These are phyloP conservation scores for Orbilia blumenaviensis DNA, from an alignment of 2,329 filamentous ascomycete genomes.

Conservation along the genomic window DNA sequence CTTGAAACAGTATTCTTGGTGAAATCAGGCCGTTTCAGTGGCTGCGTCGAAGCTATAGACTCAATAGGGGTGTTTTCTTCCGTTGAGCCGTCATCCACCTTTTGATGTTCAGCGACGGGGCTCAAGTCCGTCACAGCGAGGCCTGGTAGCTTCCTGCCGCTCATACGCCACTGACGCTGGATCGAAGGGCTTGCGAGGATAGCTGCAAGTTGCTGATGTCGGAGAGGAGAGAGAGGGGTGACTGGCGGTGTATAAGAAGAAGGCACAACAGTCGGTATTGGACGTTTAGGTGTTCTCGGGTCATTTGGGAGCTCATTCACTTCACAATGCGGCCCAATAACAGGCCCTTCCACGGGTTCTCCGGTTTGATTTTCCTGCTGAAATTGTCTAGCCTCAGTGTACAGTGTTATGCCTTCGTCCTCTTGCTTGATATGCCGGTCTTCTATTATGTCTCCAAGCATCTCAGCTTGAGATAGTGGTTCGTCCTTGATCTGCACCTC, in stretches of 20 bases:
- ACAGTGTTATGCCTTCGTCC: not conserved
- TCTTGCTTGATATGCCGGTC: constrained; percentile 31
- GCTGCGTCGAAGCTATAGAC: not conserved
- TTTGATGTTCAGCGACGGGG: constrained; percentile 24
- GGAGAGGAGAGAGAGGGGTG: constrained; percentile 44
- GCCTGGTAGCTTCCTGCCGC: constrained; percentile 13
- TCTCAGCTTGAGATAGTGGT: constrained; percentile 25
- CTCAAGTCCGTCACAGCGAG: constrained; percentile 5
- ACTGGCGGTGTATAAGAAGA: constrained; percentile 44
- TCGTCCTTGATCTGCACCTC: constrained; percentile 27
- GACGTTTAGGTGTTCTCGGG: constrained; percentile 34
- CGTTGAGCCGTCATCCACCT: not conserved
- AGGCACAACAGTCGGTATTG: constrained; percentile 26
- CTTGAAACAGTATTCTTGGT: not conserved
- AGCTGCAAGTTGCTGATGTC: constrained; percentile 37
- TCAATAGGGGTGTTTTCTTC: not conserved
- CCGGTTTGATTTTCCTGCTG: not conserved
- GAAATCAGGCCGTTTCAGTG: constrained; percentile 19
- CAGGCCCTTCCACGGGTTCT: not conserved
- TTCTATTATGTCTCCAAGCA: not conserved
- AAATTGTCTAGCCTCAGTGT: not conserved
- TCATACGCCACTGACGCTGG: constrained; percentile 42
- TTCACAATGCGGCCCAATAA: not conserved
- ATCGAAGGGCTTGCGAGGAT: constrained; percentile 42
- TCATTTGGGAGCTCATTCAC: not conserved